phyloP scores from a whole-genome alignment of 495 filamentous ascomycete species.

The Tetracladium marchalianum region DNA sequence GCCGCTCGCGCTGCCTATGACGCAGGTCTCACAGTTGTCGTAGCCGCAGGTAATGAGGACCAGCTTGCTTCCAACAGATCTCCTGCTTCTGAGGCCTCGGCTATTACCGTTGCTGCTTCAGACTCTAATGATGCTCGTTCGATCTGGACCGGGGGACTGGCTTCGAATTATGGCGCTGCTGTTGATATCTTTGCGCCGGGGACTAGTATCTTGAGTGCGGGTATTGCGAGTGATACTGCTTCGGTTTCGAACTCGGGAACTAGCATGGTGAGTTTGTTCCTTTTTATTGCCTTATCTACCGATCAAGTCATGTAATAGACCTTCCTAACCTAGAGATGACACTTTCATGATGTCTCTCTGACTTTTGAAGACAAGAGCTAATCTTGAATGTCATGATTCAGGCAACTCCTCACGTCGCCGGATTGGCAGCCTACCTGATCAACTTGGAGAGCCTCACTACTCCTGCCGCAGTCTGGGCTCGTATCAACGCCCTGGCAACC shows the following conservation, averaged over 20 bases:
- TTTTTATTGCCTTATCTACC: neutral
- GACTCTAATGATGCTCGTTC: constrained; percentile 13
- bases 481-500: constrained; percentile 11
- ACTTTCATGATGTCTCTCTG: too few relatives aligned
- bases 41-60: constrained; percentile 40
- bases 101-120: constrained; percentile 45
- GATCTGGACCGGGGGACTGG: constrained; percentile 32
- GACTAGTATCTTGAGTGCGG: constrained; percentile 35
- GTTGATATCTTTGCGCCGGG: constrained; percentile 42
- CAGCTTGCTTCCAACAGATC: constrained; percentile 27
- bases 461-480: neutral
- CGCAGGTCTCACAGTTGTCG: constrained; percentile 35
- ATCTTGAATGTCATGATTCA: too few relatives aligned
- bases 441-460: constrained; percentile 8
- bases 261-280: constrained; percentile 34
- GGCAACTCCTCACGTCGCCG: constrained; percentile 45
- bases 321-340: too few relatives aligned
- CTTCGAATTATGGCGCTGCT: constrained; percentile 45
- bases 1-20: constrained; percentile 34
- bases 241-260: constrained; percentile 49
- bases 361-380: too few relatives aligned
- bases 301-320: too few relatives aligned
- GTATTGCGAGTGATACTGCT: constrained; percentile 34
- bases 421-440: constrained; percentile 48
- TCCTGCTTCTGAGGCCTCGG: constrained; percentile 43